These are phyloP conservation scores for Sanghuangporus baumii DNA, from an alignment of 1,284 basidiomycete species.

Conservation along the genomic window DNA sequence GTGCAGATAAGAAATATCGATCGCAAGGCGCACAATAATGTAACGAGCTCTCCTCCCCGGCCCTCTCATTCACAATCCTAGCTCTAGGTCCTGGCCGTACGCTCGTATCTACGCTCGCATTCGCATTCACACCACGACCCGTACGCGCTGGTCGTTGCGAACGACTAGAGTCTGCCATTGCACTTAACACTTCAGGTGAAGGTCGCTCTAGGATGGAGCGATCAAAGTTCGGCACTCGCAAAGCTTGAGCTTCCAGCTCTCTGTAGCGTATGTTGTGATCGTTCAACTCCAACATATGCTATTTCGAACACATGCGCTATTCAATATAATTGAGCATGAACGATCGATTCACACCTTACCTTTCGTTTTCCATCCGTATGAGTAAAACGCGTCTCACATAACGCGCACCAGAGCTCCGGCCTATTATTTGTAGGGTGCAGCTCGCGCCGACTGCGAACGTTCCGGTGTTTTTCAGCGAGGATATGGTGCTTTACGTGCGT, in stretches of 20 bases:
- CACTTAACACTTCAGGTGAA: neutral
- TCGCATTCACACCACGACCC: too few relatives aligned
- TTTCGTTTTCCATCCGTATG: slow-evolving; percentile 9
- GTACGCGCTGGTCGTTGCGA: too few relatives aligned
- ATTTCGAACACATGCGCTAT: neutral
- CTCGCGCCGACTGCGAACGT: neutral
- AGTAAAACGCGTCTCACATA: neutral
- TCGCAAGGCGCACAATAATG: slow-evolving; percentile 2
- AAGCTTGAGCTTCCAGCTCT: neutral
- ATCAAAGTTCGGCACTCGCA: neutral
- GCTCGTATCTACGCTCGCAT: too few relatives aligned
- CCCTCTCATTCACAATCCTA: too few relatives aligned
- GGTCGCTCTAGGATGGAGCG: neutral
- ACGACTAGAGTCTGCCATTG: too few relatives aligned
- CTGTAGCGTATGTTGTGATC: neutral
- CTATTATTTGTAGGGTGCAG: neutral
- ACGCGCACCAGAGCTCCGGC: slow-evolving; percentile 1
- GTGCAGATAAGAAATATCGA: neutral
- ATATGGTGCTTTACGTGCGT: neutral
- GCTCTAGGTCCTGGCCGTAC: too few relatives aligned
- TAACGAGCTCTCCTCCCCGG: neutral
- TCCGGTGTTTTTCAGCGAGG: neutral
- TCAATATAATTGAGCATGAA: neutral
- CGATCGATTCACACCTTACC: neutral
- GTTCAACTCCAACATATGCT: slow-evolving; percentile 4